A percentile compares a stretch with the other conserved stretches of the same genome.
These are phyloP conservation scores for Cicer yamashitae DNA, from an alignment of 306 rosid genomes.

Conservation along the genomic window DNA sequence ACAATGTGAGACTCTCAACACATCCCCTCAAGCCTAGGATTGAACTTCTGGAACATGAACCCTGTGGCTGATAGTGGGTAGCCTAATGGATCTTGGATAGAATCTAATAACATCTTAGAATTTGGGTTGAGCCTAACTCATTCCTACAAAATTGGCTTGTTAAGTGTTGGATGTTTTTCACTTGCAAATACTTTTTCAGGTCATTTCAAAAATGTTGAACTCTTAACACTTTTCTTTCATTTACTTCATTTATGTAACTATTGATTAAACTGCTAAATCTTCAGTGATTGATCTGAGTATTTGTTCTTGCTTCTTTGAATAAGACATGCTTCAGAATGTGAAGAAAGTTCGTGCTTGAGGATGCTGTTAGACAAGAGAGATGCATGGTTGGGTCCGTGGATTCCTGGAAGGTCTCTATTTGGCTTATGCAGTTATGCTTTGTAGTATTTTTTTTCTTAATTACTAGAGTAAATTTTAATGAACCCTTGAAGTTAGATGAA, in stretches of 20 bases:
- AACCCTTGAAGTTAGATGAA: slow-evolving; percentile 36
- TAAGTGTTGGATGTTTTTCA: background rate
- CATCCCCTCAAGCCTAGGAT: too few relatives aligned
- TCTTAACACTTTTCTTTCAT: background rate
- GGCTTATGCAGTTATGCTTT: slow-evolving; percentile 37
- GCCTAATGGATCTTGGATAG: too few relatives aligned
- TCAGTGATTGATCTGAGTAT: slow-evolving; percentile 46
- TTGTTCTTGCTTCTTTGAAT: slow-evolving; percentile 48
- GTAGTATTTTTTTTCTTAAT: slow-evolving; percentile 17
- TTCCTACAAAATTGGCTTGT: too few relatives aligned
- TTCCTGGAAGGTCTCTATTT: slow-evolving; percentile 87
- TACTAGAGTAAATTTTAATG: slow-evolving; percentile 23
- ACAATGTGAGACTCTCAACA: too few relatives aligned
- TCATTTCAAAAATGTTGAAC: background rate
- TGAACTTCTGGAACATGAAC: too few relatives aligned
- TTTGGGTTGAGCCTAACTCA: too few relatives aligned
- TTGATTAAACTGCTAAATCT: slow-evolving; percentile 35
- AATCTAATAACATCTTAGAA: too few relatives aligned
- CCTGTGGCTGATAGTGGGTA: too few relatives aligned
- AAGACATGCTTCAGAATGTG: slow-evolving; percentile 85
- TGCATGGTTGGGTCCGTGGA: slow-evolving; percentile 99
- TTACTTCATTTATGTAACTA: slow-evolving; percentile 29
- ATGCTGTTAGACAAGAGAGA: slow-evolving; percentile 91
- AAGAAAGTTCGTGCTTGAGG: slow-evolving; percentile 97
- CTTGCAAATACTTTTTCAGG: background rate